Base-by-base conservation (phyloP, 345 rosid genomes). In the Syzygium jambos region DNA sequence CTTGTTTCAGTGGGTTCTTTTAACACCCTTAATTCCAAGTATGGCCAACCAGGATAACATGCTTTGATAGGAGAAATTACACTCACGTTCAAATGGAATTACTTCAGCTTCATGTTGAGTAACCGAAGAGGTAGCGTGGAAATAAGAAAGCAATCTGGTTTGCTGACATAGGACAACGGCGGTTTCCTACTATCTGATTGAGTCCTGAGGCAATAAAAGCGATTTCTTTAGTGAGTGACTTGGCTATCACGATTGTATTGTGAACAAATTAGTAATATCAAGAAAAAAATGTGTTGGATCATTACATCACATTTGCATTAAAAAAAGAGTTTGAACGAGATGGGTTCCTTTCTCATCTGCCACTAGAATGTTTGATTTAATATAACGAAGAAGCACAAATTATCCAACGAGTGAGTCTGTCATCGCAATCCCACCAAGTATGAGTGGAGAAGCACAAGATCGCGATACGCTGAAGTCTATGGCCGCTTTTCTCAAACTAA, bases 161-260 rank as follows among this genome's bases (percentile, higher is more conserved):
- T 0, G 16, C 2, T 3, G 34, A n/a, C 68, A 59, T 59, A 3
- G 15, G 14, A 12, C 11, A 30, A 27, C 16, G 5, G 0, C 4
- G 7, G 17, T 57, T 57, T 25, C 3, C 14, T 4, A 27, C 0
- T 11, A 6, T 59, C 3, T 12, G 0, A 27, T 59, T 12, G 16
- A 59, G 68, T 7, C 2, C 2, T 11, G 68, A 59, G 16, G 30
- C 2, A 27, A 27, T 27, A 12, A 57, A 57, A 23, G 30, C 68
- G 5, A 27, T 27, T 59, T 59, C 68, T 59, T 27, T 27, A 27
- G 3, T 5, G 16, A 59, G 63, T 1, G 7, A 25, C 29, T 57
- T 11, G 16, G 30, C 4, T n/a, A 59, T 13, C 8, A 13, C 3
- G n/a, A 1, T 13, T 0, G 9, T 13, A n/a, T n/a, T 2, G 38